Base-by-base conservation (phyloP, 257 asterid species). In the Dorcoceras hygrometricum region DNA sequence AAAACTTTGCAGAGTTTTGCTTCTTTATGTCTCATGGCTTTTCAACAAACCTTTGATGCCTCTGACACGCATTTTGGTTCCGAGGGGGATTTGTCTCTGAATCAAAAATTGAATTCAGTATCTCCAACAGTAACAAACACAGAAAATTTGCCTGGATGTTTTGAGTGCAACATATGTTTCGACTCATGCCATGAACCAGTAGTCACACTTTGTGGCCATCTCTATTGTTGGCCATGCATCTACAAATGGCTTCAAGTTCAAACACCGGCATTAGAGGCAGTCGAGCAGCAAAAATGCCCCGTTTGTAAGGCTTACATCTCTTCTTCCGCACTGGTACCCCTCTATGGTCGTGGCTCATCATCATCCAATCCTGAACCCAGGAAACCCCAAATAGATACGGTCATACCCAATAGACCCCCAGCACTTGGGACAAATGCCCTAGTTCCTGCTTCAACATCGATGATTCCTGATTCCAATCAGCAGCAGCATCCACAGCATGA, bases 301-400 rank as follows among this genome's bases (percentile, higher is more conserved):
- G 86, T 89, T 68, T 91, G 98, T 73, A 91, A 91, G 74, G 79
- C 94, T 23, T 58, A 51, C 74, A 84, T 89, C 73, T 84, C 98
- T 23, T 46, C 68, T 65, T 81, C 98, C 61, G 68, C 96, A 0
- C 72, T 91, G 55, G 91, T 91, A 57, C 98, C 98, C 27, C 91
- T 91, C 12, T 91, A 88, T 32, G 95, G 95, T 39, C 88, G 91
- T 39, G 96, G 95, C 5, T 62, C 72, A 23, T 75, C 96, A 50
- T 63, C 82, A 32, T 66, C 93, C 1, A 86, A 79, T 51, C 65
- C 88, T 4, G 87, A 83, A 53, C 20, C 77, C 70, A 86, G 73
- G 82, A 85, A 82, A 64, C 79, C 61, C 4, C 85, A 72, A 25
- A 46, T 74, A 57, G 87, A 82, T 62, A 53, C 67, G 34, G 62